Percentiles rank a stretch among this genome's conserved stretches.
phyloP scores from a whole-genome alignment of 2,329 filamentous ascomycete genomes.

The Mycocentrospora acerina region DNA sequence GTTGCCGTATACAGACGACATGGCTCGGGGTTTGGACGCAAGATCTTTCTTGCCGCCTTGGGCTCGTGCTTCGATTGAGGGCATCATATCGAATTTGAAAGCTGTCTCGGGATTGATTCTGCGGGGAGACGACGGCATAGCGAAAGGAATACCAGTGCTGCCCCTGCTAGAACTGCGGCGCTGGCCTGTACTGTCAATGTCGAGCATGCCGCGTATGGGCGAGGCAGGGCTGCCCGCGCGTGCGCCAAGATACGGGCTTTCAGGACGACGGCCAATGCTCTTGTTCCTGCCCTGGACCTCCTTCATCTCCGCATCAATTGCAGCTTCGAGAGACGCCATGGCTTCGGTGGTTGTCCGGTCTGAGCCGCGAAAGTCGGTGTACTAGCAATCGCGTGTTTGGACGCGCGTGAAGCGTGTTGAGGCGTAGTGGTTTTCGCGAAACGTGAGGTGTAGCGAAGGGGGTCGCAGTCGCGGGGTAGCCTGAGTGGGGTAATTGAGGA shows the following conservation, averaged over 20 bases:
- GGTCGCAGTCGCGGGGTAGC: conserved; percentile 20
- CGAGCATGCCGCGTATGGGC: conserved; percentile 55
- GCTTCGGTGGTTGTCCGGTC: conserved; percentile 10
- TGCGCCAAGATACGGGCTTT: conserved; percentile 34
- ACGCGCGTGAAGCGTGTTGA: neutral
- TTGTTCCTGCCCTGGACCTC: conserved; percentile 61
- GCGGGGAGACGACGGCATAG: conserved; percentile 35
- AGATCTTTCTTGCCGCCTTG: conserved; percentile 45
- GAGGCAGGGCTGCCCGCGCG: conserved; percentile 61
- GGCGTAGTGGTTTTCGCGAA: neutral
- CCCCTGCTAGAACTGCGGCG: conserved; percentile 37
- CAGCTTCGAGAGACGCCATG: conserved; percentile 72
- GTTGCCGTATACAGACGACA: conserved; percentile 46
- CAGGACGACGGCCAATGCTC: conserved; percentile 23
- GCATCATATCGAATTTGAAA: conserved; percentile 50
- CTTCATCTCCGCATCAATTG: conserved; percentile 73
- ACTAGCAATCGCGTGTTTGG: conserved; percentile 8
- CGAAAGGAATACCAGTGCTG: conserved; percentile 30
- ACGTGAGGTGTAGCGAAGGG: neutral
- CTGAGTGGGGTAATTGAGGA: conserved; percentile 12
- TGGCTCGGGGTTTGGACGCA: conserved; percentile 43
- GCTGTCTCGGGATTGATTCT: conserved; percentile 42
- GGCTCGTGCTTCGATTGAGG: conserved; percentile 47
- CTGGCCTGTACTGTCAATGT: conserved; percentile 32
- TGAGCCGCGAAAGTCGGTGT: neutral